phyloP scores from a whole-genome alignment of 2,329 filamentous ascomycete genomes.

The Fusarium protoensiforme region DNA sequence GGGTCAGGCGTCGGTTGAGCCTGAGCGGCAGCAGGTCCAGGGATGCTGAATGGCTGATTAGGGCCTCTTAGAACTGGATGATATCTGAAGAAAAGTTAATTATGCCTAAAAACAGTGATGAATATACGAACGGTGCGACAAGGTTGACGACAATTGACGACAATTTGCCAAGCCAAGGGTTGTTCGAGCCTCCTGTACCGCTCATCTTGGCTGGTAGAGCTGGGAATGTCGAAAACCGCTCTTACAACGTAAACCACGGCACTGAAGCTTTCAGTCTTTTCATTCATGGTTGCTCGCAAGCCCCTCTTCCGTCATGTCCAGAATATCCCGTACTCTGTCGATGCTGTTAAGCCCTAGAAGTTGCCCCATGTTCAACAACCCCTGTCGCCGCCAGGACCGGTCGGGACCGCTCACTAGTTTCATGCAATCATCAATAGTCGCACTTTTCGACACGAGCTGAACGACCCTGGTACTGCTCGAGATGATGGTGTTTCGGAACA shows the following conservation, averaged over 20 bases:
- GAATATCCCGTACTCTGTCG: neutral
- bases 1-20: too few relatives aligned
- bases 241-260: too few relatives aligned
- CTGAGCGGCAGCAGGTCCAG: too few relatives aligned
- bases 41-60: too few relatives aligned
- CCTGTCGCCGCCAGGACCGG: neutral
- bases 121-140: too few relatives aligned
- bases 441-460: neutral
- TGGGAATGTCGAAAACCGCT: neutral
- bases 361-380: neutral
- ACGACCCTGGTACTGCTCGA: neutral
- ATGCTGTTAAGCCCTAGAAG: neutral
- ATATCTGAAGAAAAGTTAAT: too few relatives aligned
- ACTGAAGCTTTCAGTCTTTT: neutral
- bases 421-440: neutral
- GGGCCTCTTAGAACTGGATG: too few relatives aligned
- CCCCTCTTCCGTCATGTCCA: neutral
- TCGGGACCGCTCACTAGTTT: neutral
- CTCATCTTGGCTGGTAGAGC: too few relatives aligned
- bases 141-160: too few relatives aligned
- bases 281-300: neutral
- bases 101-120: too few relatives aligned
- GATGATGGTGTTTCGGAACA: neutral
- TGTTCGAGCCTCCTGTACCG: too few relatives aligned
- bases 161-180: too few relatives aligned